phyloP scores from a whole-genome alignment of 495 filamentous ascomycete species.

The Talaromyces borbonicus region DNA sequence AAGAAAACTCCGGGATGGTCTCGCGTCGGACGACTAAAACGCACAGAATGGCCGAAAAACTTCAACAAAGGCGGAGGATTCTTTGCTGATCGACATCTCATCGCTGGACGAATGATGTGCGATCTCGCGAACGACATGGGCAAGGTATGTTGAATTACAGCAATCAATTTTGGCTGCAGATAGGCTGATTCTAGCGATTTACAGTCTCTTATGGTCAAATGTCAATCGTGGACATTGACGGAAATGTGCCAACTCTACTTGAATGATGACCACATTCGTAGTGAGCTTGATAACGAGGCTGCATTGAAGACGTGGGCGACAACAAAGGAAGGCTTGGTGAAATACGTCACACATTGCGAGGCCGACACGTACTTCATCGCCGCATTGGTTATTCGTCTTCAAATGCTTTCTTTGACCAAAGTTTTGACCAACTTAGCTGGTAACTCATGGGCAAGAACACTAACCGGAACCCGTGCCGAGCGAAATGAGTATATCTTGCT shows the following conservation, averaged over 20 bases:
- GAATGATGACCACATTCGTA: conserved; percentile 51
- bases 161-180: background rate
- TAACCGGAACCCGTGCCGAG: conserved; percentile 91
- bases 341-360: conserved; percentile 86
- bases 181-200: conserved; percentile 12
- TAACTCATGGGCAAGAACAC: conserved; percentile 94
- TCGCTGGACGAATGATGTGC: conserved; percentile 82
- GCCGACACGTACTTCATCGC: conserved; percentile 93
- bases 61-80: conserved; percentile 83
- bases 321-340: conserved; percentile 77
- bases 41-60: conserved; percentile 77
- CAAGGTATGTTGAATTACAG: conserved; percentile 50
- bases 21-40: conserved; percentile 74
- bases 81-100: conserved; percentile 82
- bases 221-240: conserved; percentile 92
- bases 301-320: conserved; percentile 83
- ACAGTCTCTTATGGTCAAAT: conserved; percentile 86
- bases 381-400: conserved; percentile 73
- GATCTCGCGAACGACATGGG: conserved; percentile 95
- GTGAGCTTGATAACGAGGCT: conserved; percentile 78
- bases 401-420: conserved; percentile 89
- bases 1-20: conserved; percentile 91
- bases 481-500: conserved; percentile 98
- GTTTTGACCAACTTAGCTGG: conserved; percentile 93
- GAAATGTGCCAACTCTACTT: conserved; percentile 95